phyloP scores from a whole-genome alignment of 768 basidiomycete genomes.

The Pleurotus giganteus region DNA sequence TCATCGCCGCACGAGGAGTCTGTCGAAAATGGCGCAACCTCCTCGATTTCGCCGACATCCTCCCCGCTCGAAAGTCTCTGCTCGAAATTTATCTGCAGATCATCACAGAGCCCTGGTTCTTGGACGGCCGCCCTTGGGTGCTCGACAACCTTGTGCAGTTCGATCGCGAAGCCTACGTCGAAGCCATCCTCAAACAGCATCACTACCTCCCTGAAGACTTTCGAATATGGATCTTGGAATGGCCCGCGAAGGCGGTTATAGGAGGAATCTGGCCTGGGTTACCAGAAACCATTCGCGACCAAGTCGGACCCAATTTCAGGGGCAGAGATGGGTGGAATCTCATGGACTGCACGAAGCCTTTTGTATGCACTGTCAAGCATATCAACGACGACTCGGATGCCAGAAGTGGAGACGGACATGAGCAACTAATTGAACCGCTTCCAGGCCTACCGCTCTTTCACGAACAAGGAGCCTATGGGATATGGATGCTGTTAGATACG shows the following conservation, averaged over 20 bases:
- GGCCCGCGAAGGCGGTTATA: slow-evolving; percentile 21
- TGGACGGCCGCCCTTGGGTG: neutral
- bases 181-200: neutral
- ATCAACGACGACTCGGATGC: no score
- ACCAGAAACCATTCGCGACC: neutral
- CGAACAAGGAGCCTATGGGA: no score
- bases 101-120: neutral
- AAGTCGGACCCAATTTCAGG: neutral
- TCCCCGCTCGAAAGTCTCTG: neutral
- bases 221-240: slow-evolving; percentile 22
- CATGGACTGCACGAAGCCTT: no score
- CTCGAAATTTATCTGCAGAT: neutral
- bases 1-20: neutral
- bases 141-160: neutral
- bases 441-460: no score
- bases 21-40: slow-evolving; percentile 3
- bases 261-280: slow-evolving; percentile 20
- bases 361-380: no score
- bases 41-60: neutral
- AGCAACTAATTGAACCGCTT: no score
- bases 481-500: no score
- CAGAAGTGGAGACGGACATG: no score
- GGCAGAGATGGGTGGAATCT: no score
- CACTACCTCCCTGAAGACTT: slow-evolving; percentile 1
- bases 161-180: neutral